Evolutionary conservation across 306 rosid species (phyloP).

Genomic region (Prunus padus): DNA sequence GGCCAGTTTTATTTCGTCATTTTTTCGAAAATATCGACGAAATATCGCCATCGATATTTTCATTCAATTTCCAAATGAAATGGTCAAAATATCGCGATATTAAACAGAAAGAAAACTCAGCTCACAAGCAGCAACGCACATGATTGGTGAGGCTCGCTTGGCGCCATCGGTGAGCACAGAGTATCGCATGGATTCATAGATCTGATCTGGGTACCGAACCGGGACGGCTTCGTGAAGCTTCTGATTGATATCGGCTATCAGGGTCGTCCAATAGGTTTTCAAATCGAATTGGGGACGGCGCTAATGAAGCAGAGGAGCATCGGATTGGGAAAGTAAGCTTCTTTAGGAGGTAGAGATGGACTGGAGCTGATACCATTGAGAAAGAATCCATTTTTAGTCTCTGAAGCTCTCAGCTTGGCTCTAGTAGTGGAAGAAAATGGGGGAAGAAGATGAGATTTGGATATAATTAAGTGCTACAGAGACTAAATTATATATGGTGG

Average conservation of each 20-base stretch:
- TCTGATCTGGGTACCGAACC: too few relatives aligned
- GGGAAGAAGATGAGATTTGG: not conserved
- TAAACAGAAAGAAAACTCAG: too few relatives aligned
- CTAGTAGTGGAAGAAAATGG: not conserved
- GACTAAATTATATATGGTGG: not conserved
- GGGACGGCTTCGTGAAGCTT: too few relatives aligned
- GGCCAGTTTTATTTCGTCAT: too few relatives aligned
- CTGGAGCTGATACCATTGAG: constrained; percentile 36
- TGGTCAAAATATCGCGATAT: too few relatives aligned
- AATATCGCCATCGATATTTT: too few relatives aligned
- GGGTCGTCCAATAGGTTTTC: constrained; percentile 81
- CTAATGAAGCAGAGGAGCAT: constrained; percentile 43
- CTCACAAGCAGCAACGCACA: constrained; percentile 90
- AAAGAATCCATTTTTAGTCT: constrained; percentile 48
- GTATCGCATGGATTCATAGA: too few relatives aligned
- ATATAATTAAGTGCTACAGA: not conserved
- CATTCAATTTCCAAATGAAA: too few relatives aligned
- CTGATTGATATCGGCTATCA: too few relatives aligned
- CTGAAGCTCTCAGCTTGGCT: not conserved
- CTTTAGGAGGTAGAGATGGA: constrained; percentile 27
- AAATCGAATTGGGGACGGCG: constrained; percentile 62
- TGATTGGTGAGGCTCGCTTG: constrained; percentile 90
- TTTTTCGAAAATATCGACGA: too few relatives aligned
- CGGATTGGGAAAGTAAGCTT: constrained; percentile 34
- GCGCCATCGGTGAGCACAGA: constrained; percentile 75